phyloP scores from a whole-genome alignment of 2,329 filamentous ascomycete species.

The Lasiodiplodia sp. region DNA sequence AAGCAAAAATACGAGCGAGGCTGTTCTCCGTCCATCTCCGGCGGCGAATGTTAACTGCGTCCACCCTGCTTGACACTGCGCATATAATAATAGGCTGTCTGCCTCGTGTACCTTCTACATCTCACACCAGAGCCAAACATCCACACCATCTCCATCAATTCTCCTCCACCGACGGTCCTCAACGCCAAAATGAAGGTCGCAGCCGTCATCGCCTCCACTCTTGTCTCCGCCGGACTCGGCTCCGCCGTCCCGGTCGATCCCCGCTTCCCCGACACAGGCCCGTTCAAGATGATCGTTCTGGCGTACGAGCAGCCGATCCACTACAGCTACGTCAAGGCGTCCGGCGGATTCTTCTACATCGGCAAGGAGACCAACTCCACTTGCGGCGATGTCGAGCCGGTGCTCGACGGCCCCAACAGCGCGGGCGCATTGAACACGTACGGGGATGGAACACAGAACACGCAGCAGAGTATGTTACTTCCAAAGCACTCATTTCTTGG shows the following conservation, averaged over 20 bases:
- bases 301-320: conserved; percentile 8
- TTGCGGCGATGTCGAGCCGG: neutral
- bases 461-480: neutral
- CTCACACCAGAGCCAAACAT: neutral
- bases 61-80: neutral
- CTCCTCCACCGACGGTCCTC: neutral
- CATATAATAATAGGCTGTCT: neutral
- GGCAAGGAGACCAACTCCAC: conserved; percentile 20
- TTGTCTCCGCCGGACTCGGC: neutral
- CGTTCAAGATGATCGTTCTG: conserved; percentile 7
- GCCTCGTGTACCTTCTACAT: neutral
- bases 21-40: neutral
- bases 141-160: neutral
- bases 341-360: conserved; percentile 15
- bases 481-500: no score
- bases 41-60: neutral
- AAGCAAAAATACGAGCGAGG: conserved; percentile 10
- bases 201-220: conserved; percentile 6
- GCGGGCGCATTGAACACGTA: neutral
- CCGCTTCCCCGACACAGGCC: conserved; percentile 12
- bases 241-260: conserved; percentile 12
- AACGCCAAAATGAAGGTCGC: conserved; percentile 19
- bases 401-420: conserved; percentile 1
- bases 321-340: conserved; percentile 16
- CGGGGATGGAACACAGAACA: neutral